These are phyloP conservation scores for Zoysia japonica DNA, from an alignment of 176 grass and related monocot genomes.

Conservation along the genomic window DNA sequence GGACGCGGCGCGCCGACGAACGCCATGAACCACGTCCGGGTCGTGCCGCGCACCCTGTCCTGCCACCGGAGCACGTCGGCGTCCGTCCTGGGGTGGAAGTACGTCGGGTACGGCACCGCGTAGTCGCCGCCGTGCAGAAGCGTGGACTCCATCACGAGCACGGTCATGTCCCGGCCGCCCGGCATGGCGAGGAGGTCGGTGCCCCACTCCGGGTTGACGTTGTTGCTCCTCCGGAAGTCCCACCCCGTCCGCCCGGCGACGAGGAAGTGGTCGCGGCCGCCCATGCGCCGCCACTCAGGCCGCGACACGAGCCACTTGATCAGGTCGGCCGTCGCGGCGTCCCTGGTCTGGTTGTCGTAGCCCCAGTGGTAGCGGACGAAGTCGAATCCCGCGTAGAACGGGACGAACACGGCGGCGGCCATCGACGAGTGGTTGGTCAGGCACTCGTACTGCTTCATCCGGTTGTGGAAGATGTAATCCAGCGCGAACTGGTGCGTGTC, in stretches of 20 bases:
- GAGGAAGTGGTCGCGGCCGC: conserved; percentile 61
- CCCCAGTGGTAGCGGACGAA: conserved; percentile 71
- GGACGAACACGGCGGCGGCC: conserved; percentile 66
- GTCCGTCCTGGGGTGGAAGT: conserved; percentile 69
- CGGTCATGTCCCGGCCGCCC: conserved; percentile 54
- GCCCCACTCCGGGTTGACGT: conserved; percentile 51
- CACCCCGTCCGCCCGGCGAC: conserved; percentile 61
- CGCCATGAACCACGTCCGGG: conserved; percentile 53
- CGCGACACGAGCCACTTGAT: conserved; percentile 33
- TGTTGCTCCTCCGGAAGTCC: conserved; percentile 56
- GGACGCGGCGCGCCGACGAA: conserved; percentile 69
- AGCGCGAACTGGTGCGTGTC: conserved; percentile 62
- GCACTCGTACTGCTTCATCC: conserved; percentile 74
- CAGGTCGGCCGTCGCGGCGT: conserved; percentile 44
- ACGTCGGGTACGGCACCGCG: conserved; percentile 70
- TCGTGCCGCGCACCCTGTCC: conserved; percentile 31
- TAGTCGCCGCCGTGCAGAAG: conserved; percentile 39
- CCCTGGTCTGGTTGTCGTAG: conserved; percentile 40
- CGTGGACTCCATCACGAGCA: conserved; percentile 59
- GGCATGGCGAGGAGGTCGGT: conserved; percentile 54
- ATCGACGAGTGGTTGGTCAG: conserved; percentile 54
- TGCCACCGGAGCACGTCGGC: conserved; percentile 64
- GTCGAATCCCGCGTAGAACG: conserved; percentile 78
- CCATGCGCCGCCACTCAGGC: conserved; percentile 43
- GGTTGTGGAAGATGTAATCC: conserved; percentile 71